Conservation (phyloP, 345 rosid genomes). For the Eutrema japonicum region DNA sequence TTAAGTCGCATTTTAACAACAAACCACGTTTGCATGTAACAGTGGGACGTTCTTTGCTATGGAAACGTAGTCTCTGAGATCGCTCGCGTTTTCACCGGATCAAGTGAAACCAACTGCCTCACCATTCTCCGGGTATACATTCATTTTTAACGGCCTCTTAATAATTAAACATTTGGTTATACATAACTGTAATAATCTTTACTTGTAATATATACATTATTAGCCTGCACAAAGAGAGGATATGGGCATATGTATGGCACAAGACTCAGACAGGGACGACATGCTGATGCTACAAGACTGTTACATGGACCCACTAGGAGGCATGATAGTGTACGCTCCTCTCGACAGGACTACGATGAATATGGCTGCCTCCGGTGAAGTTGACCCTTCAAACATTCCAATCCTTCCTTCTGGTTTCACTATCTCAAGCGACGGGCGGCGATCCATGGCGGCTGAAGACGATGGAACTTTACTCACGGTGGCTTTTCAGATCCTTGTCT, state of each 20-base stretch:
- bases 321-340: conserved; percentile 66
- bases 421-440: conserved; percentile 53
- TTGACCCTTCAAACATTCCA: conserved; percentile 44
- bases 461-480: conserved; percentile 61
- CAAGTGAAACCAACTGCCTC: conserved; percentile 53
- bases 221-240: background rate
- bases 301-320: conserved; percentile 54
- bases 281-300: conserved; percentile 68
- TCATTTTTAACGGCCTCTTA: background rate
- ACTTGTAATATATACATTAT: background rate
- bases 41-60: conserved; percentile 78
- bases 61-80: conserved; percentile 54
- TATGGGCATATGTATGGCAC: background rate
- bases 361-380: conserved; percentile 43
- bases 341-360: conserved; percentile 47
- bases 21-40: conserved; percentile 28
- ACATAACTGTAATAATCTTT: background rate
- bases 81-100: conserved; percentile 51
- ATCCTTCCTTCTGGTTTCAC: conserved; percentile 80
- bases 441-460: conserved; percentile 11
- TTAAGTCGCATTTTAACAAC: background rate
- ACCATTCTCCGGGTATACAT: conserved; percentile 54
- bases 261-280: conserved; percentile 21
- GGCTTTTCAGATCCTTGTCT: conserved; percentile 64
- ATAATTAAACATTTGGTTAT: background rate